These are phyloP conservation scores for Colletotrichum falcatum DNA, from an alignment of 2,329 filamentous ascomycete genomes.

Conservation along the genomic window DNA sequence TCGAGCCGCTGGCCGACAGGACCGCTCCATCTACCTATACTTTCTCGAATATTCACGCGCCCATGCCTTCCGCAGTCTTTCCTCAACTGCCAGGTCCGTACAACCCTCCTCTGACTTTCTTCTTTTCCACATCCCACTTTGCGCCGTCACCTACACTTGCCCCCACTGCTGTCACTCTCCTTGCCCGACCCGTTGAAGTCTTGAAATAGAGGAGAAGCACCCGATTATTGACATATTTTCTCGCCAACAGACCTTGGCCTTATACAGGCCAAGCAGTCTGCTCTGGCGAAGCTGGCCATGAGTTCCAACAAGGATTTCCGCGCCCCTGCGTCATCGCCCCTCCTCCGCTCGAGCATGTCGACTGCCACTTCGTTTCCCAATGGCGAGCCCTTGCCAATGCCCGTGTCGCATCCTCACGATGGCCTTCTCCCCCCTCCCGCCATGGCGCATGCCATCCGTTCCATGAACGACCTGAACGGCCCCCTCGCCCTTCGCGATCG, in stretches of 20 bases:
- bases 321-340: conserved; percentile 45
- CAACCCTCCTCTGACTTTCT: conserved; percentile 5
- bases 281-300: conserved; percentile 60
- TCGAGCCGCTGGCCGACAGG: conserved; percentile 17
- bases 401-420: conserved; percentile 46
- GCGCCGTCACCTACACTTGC: not conserved
- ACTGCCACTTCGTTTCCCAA: conserved; percentile 13
- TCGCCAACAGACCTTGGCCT: conserved; percentile 43
- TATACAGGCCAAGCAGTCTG: conserved; percentile 55
- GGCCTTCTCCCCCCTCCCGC: conserved; percentile 48
- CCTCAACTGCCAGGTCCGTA: conserved; percentile 37
- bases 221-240: conserved; percentile 24
- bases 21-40: conserved; percentile 13
- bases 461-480: conserved; percentile 57
- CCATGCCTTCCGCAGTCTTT: conserved; percentile 40
- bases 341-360: conserved; percentile 45
- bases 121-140: conserved; percentile 3
- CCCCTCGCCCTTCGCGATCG: conserved; percentile 47
- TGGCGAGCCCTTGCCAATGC: conserved; percentile 43
- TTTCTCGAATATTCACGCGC: conserved; percentile 20
- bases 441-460: conserved; percentile 56
- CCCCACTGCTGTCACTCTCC: not conserved
- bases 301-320: conserved; percentile 48
- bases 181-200: not conserved
- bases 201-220: not conserved